Evolutionary conservation across 2,329 filamentous ascomycete species (phyloP).

Genomic region (Colletotrichum sp.): DNA sequence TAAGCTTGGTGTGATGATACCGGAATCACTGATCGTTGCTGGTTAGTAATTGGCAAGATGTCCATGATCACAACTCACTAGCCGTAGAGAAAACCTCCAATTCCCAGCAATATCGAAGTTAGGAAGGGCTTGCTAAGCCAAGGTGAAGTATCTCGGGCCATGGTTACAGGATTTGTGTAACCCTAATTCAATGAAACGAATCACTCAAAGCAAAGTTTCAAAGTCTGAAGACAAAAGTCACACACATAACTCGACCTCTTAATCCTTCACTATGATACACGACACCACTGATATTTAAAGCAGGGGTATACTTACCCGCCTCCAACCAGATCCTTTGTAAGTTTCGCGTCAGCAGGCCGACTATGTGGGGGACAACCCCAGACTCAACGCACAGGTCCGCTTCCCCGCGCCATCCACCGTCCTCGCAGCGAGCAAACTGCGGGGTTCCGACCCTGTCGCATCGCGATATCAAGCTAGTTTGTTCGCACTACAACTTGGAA

Average conservation of each 20-base stretch:
- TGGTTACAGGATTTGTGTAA: background rate
- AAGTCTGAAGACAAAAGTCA: background rate
- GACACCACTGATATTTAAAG: background rate
- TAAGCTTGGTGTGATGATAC: conserved; percentile 45
- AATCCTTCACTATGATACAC: background rate
- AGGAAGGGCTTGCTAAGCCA: conserved; percentile 43
- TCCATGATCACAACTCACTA: conserved; percentile 29
- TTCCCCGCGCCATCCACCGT: conserved; percentile 8
- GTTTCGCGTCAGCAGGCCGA: background rate
- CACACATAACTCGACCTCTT: background rate
- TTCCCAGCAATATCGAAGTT: conserved; percentile 41
- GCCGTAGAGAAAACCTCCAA: conserved; percentile 45
- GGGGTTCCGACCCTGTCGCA: background rate
- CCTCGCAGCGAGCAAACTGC: background rate
- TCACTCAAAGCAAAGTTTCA: background rate
- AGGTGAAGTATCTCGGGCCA: background rate
- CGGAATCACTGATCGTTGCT: conserved; percentile 37
- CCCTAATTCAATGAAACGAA: background rate
- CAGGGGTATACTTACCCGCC: conserved; percentile 2
- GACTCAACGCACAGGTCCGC: background rate
- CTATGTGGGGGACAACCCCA: background rate
- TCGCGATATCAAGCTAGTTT: background rate
- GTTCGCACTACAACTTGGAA: background rate
- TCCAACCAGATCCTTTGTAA: background rate
- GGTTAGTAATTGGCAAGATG: background rate